Base-by-base conservation (phyloP, 495 filamentous ascomycete genomes). In the Evansstolkia leycettana region DNA sequence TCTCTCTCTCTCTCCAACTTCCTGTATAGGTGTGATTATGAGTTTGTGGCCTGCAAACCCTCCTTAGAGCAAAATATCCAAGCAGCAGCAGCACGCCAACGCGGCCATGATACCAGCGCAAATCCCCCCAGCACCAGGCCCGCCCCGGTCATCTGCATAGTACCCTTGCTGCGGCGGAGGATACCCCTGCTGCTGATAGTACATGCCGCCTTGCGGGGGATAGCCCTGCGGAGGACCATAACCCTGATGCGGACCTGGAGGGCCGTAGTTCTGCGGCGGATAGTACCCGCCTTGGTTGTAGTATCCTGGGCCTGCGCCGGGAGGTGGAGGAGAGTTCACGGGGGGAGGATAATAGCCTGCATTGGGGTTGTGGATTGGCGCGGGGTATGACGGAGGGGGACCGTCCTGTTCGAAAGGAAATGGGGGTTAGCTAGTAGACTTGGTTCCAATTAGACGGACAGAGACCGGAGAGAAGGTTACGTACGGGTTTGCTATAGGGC, bases 21-120 rank as follows among this genome's bases (percentile, higher is more conserved):
- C n/a, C n/a, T n/a, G n/a, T n/a, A n/a, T n/a, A n/a, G n/a, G n/a
- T n/a, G n/a, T n/a, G n/a, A n/a, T n/a, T n/a, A n/a, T 23, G 20
- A 5, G 4, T 23, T 9, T 23, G 4, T 9, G 20, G 38, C 31
- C 38, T 42, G 20, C 54, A 55, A 29, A n/a, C 5, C 27, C 4
- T 23, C 9, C 20, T 23, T 63, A 73, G 36, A 72, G 65, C 23
- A 73, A 39, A 31, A 70, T 61, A 54, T 73, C 69, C 57, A 71
- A 62, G 42, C 67, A 72, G 43, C 69, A 73, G 41, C 69, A 73
- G 36, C 68, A 69, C 7, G 67, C 67, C 27, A 70, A 20, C 11
- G 58, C 64, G 30, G 62, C 66, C 48, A 69, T 45, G 7, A 70
- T 49, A 45, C 62, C 67, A 0, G 66, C 63, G 17, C 67, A 67